These are phyloP conservation scores for Macrocybe gigantea DNA, from an alignment of 768 basidiomycete genomes.

Conservation along the genomic window DNA sequence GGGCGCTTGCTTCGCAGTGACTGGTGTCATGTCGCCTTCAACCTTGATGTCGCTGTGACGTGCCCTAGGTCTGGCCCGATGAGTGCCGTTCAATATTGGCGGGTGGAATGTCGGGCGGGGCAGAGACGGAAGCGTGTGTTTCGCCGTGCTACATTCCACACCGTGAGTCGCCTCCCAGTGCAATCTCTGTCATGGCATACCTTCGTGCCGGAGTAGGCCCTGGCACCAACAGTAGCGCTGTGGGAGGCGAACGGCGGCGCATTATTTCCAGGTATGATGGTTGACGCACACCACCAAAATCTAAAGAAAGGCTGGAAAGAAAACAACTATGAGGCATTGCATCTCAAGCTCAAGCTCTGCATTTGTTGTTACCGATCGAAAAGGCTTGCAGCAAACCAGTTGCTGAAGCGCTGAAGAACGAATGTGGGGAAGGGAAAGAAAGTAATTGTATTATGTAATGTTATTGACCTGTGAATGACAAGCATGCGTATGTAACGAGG, in stretches of 20 bases:
- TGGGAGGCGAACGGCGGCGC: constrained; percentile 66
- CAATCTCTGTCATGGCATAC: constrained; percentile 12
- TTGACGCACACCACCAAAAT: background rate
- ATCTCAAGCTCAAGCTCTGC: no score
- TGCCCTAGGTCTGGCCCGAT: no score
- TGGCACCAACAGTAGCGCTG: constrained; percentile 52
- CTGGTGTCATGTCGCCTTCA: constrained; percentile 8
- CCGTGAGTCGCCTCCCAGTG: background rate
- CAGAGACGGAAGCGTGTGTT: constrained; percentile 61
- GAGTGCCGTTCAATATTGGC: constrained; percentile 9
- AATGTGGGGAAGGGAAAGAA: no score
- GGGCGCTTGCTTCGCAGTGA: constrained; percentile 10
- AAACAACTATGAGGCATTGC: background rate
- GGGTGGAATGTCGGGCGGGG: constrained; percentile 49
- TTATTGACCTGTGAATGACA: no score
- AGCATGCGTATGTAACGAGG: no score
- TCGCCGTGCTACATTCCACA: constrained; percentile 33
- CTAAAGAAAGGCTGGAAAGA: background rate
- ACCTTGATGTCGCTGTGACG: background rate
- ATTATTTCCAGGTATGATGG: constrained; percentile 24
- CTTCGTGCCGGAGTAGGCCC: constrained; percentile 60
- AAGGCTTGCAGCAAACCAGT: no score
- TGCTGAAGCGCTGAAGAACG: no score
- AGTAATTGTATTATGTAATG: no score
- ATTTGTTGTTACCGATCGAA: no score